phyloP scores from a whole-genome alignment of 352 stramenopile species.

The Lagenidium giganteum region DNA sequence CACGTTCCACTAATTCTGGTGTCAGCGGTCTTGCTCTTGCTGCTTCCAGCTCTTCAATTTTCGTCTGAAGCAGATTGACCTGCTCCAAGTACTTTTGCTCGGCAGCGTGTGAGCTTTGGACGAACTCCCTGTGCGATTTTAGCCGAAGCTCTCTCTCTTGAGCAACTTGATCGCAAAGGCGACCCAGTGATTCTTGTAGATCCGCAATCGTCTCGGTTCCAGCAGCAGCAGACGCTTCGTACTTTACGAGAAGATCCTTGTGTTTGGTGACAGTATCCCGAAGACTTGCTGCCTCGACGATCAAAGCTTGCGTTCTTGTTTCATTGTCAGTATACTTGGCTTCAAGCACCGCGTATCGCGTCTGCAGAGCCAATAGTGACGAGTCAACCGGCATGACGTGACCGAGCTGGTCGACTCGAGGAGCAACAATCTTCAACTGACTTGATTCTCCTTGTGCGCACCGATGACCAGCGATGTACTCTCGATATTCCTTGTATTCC shows the following conservation, averaged over 20 bases:
- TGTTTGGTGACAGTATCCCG: neutral
- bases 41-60: constrained; percentile 5
- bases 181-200: constrained; percentile 30
- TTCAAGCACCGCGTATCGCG: constrained; percentile 5
- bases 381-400: neutral
- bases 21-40: no score
- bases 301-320: constrained; percentile 4
- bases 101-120: no score
- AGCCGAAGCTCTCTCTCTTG: no score
- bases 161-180: constrained; percentile 25
- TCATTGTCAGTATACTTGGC: constrained; percentile 13
- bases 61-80: constrained; percentile 1
- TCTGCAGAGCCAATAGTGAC: neutral
- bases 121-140: no score
- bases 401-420: no score
- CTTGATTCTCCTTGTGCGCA: neutral
- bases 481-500: constrained; percentile 7
- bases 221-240: constrained; percentile 25
- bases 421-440: no score
- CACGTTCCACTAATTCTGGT: neutral
- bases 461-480: neutral
- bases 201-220: constrained; percentile 33
- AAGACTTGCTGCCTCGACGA: neutral
- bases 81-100: no score
- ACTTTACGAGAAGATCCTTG: constrained; percentile 22